These are phyloP conservation scores for Trichophyton verrucosum DNA, from an alignment of 2,329 filamentous ascomycete species.

Conservation along the genomic window DNA sequence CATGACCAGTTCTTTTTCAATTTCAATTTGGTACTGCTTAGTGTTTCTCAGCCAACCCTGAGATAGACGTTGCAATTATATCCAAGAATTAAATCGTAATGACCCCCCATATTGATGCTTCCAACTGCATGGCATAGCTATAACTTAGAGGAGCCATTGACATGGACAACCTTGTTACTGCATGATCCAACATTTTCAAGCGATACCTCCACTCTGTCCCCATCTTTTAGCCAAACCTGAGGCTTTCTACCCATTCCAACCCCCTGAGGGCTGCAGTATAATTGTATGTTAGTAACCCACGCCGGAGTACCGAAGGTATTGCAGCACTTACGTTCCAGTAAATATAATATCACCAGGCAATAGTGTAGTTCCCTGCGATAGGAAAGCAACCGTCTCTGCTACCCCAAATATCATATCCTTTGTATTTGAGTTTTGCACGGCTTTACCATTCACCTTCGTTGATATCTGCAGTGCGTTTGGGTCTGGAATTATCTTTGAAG, in stretches of 20 bases:
- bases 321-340: constrained; percentile 33
- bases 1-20: background rate
- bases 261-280: constrained; percentile 52
- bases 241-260: constrained; percentile 59
- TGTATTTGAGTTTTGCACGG: constrained; percentile 38
- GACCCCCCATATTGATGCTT: background rate
- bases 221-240: constrained; percentile 55
- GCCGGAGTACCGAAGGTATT: background rate
- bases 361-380: constrained; percentile 34
- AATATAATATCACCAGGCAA: constrained; percentile 32
- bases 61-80: background rate
- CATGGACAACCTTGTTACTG: constrained; percentile 31
- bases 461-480: constrained; percentile 31
- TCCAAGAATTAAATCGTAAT: background rate
- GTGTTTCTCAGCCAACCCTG: background rate
- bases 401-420: constrained; percentile 40
- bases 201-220: constrained; percentile 56
- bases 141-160: constrained; percentile 30
- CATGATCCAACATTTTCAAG: constrained; percentile 54
- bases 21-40: background rate
- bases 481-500: constrained; percentile 34
- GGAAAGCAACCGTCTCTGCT: constrained; percentile 34
- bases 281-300: constrained; percentile 37
- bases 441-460: constrained; percentile 39
- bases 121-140: constrained; percentile 14